Conservation (phyloP, 164 flowering plant genomes). For the Berberis vulgaris region DNA sequence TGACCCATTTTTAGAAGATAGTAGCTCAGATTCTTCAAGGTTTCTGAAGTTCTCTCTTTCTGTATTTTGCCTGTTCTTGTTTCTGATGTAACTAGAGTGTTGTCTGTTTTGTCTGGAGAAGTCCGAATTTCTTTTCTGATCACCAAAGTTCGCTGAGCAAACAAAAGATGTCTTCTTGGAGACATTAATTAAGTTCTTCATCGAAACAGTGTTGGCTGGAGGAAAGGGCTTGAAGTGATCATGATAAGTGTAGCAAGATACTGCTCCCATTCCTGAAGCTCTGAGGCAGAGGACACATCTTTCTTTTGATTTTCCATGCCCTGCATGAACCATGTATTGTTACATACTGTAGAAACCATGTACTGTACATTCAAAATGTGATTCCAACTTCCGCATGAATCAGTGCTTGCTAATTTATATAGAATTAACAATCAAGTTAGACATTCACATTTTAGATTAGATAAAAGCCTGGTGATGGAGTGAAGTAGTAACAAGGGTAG, state of each 20-base stretch:
- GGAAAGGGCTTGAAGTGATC: constrained; percentile 16
- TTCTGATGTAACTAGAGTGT: constrained; percentile 37
- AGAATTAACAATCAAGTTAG: background rate
- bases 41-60: constrained; percentile 42
- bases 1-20: constrained; percentile 64
- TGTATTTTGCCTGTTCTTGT: constrained; percentile 49
- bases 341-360: background rate
- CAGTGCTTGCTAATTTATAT: background rate
- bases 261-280: constrained; percentile 40
- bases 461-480: background rate
- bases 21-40: constrained; percentile 49
- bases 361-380: background rate
- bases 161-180: constrained; percentile 24
- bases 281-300: constrained; percentile 49
- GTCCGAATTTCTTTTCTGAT: constrained; percentile 65
- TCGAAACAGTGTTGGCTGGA: constrained; percentile 21
- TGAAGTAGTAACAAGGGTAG: background rate
- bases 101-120: constrained; percentile 57
- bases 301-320: constrained; percentile 46
- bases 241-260: constrained; percentile 28
- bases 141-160: constrained; percentile 51
- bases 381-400: background rate
- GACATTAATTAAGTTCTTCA: constrained; percentile 14
- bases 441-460: background rate
- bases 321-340: constrained; percentile 20